Evolutionary conservation across 768 basidiomycete species (phyloP).

Genomic region (Glaciozyma martinii): DNA sequence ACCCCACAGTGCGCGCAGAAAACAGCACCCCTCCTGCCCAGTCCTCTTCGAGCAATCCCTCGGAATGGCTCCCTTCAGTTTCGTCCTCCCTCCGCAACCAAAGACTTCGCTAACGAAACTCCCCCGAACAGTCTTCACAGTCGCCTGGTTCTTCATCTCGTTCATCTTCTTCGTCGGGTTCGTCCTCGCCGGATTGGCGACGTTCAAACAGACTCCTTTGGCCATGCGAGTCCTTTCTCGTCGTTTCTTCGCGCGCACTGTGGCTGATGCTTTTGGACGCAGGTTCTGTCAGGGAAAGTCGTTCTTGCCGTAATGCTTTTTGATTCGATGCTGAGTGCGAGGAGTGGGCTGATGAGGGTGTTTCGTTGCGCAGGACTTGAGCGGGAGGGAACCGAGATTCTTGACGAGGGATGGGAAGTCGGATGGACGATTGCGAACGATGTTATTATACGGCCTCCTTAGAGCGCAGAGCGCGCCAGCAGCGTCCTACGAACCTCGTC

Average conservation of each 20-base stretch:
- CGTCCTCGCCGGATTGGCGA: slow-evolving; percentile 23
- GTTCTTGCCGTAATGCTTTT: slow-evolving; percentile 10
- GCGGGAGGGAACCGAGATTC: too few species aligned
- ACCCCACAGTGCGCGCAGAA: neutral
- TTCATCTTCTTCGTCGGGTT: slow-evolving; percentile 29
- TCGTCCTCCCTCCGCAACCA: neutral
- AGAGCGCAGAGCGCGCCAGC: too few species aligned
- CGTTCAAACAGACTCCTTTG: slow-evolving; percentile 24
- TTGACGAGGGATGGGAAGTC: too few species aligned
- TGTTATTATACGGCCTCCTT: too few species aligned
- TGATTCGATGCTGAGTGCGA: too few species aligned
- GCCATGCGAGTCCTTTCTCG: slow-evolving; percentile 8
- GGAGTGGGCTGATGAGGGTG: too few species aligned
- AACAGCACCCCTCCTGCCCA: slow-evolving; percentile 22
- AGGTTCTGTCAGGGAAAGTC: slow-evolving; percentile 21
- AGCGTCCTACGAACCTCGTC: too few species aligned
- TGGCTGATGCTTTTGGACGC: neutral
- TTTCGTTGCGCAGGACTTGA: too few species aligned
- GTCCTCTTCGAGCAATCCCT: neutral
- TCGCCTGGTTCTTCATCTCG: slow-evolving; percentile 18
- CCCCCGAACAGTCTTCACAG: slow-evolving; percentile 6
- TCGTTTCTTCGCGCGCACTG: neutral
- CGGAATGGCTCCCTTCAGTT: neutral
- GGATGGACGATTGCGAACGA: too few species aligned
- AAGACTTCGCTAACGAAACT: neutral